phyloP scores from a whole-genome alignment of 495 filamentous ascomycete genomes.

The Hypoxylon fragiforme region DNA sequence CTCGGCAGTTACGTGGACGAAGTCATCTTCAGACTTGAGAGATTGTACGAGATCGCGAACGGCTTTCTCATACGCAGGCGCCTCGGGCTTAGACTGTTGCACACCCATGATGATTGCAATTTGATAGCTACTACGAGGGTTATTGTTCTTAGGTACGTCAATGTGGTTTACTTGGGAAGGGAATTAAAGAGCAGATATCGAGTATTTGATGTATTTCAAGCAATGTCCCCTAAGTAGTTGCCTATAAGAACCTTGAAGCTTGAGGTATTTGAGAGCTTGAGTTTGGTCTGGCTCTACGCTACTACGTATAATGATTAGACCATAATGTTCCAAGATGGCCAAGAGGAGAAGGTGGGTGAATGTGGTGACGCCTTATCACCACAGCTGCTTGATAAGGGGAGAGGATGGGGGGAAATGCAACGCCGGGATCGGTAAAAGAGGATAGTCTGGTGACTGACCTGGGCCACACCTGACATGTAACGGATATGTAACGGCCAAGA shows the following conservation, averaged over 20 bases:
- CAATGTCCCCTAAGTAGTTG: too few relatives aligned
- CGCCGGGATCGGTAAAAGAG: not conserved
- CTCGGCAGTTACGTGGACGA: constrained; percentile 48
- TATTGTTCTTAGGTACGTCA: too few relatives aligned
- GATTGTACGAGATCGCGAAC: constrained; percentile 47
- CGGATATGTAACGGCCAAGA: too few relatives aligned
- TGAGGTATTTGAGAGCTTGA: too few relatives aligned
- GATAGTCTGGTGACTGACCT: not conserved
- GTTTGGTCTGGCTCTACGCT: too few relatives aligned
- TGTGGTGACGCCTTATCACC: constrained; percentile 21
- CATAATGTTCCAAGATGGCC: not conserved
- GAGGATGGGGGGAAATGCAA: too few relatives aligned
- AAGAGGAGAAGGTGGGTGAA: constrained; percentile 26
- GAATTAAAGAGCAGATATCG: not conserved
- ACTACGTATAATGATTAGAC: not conserved
- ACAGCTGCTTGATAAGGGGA: constrained; percentile 16
- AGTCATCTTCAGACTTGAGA: constrained; percentile 50
- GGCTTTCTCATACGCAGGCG: constrained; percentile 44
- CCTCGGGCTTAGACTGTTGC: constrained; percentile 47
- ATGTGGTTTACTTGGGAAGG: not conserved
- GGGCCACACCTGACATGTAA: not conserved
- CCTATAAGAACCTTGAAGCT: too few relatives aligned
- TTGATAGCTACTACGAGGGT: not conserved
- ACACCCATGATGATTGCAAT: constrained; percentile 51
- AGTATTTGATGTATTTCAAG: too few relatives aligned